Conservation (phyloP, 2,329 filamentous ascomycete genomes). For the Talaromyces sp. region DNA sequence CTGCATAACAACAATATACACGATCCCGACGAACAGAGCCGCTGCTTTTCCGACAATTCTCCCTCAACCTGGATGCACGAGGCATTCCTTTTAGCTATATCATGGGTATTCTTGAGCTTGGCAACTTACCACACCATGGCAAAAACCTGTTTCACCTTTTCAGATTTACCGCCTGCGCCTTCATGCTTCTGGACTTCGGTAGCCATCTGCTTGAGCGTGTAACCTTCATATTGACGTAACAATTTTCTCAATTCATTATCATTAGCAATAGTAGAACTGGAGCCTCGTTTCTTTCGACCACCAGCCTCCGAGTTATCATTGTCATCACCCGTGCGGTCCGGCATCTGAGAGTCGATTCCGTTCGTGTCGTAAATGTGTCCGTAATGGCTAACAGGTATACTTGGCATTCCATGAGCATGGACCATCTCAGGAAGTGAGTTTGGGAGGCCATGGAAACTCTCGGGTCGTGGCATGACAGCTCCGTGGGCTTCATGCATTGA, state of each 20-base stretch:
- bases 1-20: slow-evolving; percentile 94
- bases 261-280: slow-evolving; percentile 45
- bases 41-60: slow-evolving; percentile 44
- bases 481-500: slow-evolving; percentile 35
- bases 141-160: slow-evolving; percentile 50
- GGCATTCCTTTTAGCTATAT: background rate
- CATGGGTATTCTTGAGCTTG: background rate
- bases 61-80: slow-evolving; percentile 36
- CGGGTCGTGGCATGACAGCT: slow-evolving; percentile 30
- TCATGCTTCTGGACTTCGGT: slow-evolving; percentile 47
- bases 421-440: slow-evolving; percentile 32
- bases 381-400: slow-evolving; percentile 34
- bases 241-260: slow-evolving; percentile 46
- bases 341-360: slow-evolving; percentile 39
- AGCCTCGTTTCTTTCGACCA: slow-evolving; percentile 43
- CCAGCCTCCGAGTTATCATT: slow-evolving; percentile 42
- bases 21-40: slow-evolving; percentile 81
- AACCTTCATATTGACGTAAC: slow-evolving; percentile 44
- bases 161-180: slow-evolving; percentile 45
- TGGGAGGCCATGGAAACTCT: slow-evolving; percentile 37
- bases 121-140: slow-evolving; percentile 47
- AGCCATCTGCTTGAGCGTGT: slow-evolving; percentile 44
- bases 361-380: slow-evolving; percentile 36
- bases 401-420: slow-evolving; percentile 25
- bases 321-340: slow-evolving; percentile 36